These are phyloP conservation scores for Phialophora expanda DNA, from an alignment of 2,329 filamentous ascomycete genomes.

Conservation along the genomic window DNA sequence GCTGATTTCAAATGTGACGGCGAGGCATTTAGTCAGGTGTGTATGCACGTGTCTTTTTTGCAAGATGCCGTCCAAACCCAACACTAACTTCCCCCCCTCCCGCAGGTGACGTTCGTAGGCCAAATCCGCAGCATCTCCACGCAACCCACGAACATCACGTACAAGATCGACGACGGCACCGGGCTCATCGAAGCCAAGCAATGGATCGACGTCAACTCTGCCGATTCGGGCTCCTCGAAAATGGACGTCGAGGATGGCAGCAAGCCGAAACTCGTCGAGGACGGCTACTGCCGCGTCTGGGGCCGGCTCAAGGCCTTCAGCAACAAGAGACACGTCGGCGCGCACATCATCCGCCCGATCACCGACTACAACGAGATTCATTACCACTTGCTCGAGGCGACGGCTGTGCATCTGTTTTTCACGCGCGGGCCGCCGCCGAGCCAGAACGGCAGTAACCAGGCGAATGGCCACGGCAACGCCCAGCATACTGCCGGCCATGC, in stretches of 20 bases:
- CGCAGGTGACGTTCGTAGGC: conserved; percentile 82
- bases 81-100: not conserved
- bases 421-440: conserved; percentile 65
- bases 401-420: conserved; percentile 84
- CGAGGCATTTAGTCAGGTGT: conserved; percentile 66
- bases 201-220: conserved; percentile 70
- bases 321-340: conserved; percentile 79
- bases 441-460: conserved; percentile 45
- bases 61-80: not conserved
- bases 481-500: conserved; percentile 22
- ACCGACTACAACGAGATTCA: conserved; percentile 89
- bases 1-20: conserved; percentile 85
- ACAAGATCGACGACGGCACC: conserved; percentile 93
- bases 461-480: conserved; percentile 45
- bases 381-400: conserved; percentile 89
- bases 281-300: conserved; percentile 83
- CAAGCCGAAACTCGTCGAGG: conserved; percentile 65
- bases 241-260: conserved; percentile 52
- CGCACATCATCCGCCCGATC: conserved; percentile 79
- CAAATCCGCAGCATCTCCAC: conserved; percentile 85
- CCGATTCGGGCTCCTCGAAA: conserved; percentile 36
- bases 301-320: conserved; percentile 84
- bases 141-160: conserved; percentile 90
- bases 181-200: conserved; percentile 89
- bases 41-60: not conserved